Evolutionary conservation across 352 stramenopile species (phyloP).

Genomic region (Phytophthora cactorum): DNA sequence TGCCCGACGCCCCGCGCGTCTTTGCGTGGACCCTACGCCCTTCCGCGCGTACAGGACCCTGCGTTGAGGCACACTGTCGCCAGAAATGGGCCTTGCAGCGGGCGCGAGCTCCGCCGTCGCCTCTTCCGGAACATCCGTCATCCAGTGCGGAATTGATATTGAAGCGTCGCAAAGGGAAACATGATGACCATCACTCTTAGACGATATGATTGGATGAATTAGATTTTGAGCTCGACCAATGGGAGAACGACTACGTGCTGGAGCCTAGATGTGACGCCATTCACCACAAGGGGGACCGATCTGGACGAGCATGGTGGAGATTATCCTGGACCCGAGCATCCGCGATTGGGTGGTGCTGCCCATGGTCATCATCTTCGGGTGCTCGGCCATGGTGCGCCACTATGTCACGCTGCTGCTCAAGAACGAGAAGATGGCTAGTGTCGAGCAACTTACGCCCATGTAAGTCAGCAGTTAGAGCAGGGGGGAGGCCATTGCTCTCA

Average conservation of each 20-base stretch:
- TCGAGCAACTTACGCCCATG: slow-evolving; percentile 83
- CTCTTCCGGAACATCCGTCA: slow-evolving; percentile 18
- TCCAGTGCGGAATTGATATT: slow-evolving; percentile 5
- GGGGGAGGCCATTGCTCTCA: not conserved
- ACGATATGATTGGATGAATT: not conserved
- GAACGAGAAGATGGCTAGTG: slow-evolving; percentile 78
- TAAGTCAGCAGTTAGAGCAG: slow-evolving; percentile 30
- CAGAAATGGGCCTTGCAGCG: not conserved
- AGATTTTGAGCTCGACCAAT: slow-evolving; percentile 13
- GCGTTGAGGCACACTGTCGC: slow-evolving; percentile 24
- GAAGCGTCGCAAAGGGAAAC: slow-evolving; percentile 4
- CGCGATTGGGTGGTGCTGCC: slow-evolving; percentile 97
- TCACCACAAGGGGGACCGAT: not conserved
- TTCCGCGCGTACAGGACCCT: slow-evolving; percentile 45
- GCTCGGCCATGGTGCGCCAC: slow-evolving; percentile 85
- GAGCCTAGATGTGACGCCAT: slow-evolving; percentile 3
- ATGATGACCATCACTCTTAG: slow-evolving; percentile 4
- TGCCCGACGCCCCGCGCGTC: slow-evolving; percentile 22
- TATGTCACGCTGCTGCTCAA: slow-evolving; percentile 88
- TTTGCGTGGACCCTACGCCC: slow-evolving; percentile 2
- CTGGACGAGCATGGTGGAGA: slow-evolving; percentile 71
- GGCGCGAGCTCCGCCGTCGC: not conserved
- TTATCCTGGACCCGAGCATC: slow-evolving; percentile 94
- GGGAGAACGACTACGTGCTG: not conserved
- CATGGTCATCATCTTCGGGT: slow-evolving; percentile 96